Conservation (phyloP, 345 rosid genomes). For the Corchorus capsularis region DNA sequence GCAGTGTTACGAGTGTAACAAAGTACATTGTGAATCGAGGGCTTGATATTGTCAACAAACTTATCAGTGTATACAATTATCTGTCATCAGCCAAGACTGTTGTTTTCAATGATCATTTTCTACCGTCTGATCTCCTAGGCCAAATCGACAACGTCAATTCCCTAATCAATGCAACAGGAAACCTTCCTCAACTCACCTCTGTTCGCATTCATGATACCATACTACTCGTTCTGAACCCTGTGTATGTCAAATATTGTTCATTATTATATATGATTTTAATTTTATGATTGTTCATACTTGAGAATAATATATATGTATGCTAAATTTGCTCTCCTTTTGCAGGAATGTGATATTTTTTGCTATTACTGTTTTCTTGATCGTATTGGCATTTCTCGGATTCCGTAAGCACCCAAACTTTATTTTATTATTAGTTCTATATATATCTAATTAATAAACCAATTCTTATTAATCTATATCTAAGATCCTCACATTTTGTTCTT, state of each 20-base stretch:
- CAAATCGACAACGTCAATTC: slow-evolving; percentile 39
- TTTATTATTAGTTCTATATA: background rate
- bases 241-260: slow-evolving; percentile 31
- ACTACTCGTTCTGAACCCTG: slow-evolving; percentile 27
- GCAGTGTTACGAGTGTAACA: slow-evolving; percentile 32
- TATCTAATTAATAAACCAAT: background rate
- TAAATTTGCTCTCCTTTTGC: slow-evolving; percentile 8
- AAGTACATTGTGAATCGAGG: slow-evolving; percentile 43
- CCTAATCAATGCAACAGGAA: slow-evolving; percentile 20
- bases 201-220: background rate
- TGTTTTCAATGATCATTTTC: slow-evolving; percentile 28
- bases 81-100: slow-evolving; percentile 43
- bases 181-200: slow-evolving; percentile 21
- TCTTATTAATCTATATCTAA: background rate
- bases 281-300: too few relatives aligned
- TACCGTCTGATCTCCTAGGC: slow-evolving; percentile 38
- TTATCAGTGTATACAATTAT: slow-evolving; percentile 34
- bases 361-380: slow-evolving; percentile 42
- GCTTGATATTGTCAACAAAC: slow-evolving; percentile 24
- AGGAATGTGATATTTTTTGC: slow-evolving; percentile 46
- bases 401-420: slow-evolving; percentile 33
- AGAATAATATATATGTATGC: too few relatives aligned
- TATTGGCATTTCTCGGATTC: slow-evolving; percentile 49
- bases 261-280: background rate
- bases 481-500: background rate